These are phyloP conservation scores for Calycina herbarum DNA, from an alignment of 2,329 filamentous ascomycete genomes.

Conservation along the genomic window DNA sequence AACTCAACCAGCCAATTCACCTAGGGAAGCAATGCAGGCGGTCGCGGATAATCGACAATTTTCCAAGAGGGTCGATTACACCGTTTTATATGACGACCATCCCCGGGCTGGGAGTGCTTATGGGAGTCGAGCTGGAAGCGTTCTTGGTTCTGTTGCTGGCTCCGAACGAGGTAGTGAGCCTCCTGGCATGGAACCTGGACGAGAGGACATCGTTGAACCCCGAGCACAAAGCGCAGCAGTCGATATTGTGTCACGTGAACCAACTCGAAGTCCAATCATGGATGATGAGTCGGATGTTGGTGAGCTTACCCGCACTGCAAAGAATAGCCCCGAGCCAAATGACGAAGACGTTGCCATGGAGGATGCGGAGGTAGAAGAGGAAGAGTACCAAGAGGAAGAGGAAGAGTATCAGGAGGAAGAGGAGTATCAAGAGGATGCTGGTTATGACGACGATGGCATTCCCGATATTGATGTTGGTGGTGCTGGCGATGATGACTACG, in stretches of 20 bases:
- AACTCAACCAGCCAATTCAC: constrained; percentile 64
- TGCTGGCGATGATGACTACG: neutral
- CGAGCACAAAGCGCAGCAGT: neutral
- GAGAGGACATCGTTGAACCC: neutral
- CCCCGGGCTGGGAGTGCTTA: constrained; percentile 43
- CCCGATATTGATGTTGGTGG: neutral
- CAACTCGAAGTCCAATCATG: neutral
- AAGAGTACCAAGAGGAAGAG: neutral
- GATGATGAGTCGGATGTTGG: neutral
- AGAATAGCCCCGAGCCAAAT: neutral
- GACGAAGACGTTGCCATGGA: constrained; percentile 1
- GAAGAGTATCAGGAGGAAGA: constrained; percentile 1
- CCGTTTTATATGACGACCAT: constrained; percentile 54
- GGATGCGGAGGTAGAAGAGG: neutral
- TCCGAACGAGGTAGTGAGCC: neutral
- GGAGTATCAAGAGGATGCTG: neutral
- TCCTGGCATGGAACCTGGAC: neutral
- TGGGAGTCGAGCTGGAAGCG: constrained; percentile 48
- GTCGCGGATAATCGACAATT: constrained; percentile 63
- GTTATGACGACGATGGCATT: neutral
- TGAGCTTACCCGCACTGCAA: neutral
- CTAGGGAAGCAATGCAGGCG: constrained; percentile 67
- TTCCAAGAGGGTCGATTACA: constrained; percentile 76
- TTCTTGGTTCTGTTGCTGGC: constrained; percentile 15
- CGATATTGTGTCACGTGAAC: neutral